Percentiles rank a stretch among this genome's conserved stretches.
Conservation (phyloP, 169 alveolate species). For the Eimeria acervulina region DNA sequence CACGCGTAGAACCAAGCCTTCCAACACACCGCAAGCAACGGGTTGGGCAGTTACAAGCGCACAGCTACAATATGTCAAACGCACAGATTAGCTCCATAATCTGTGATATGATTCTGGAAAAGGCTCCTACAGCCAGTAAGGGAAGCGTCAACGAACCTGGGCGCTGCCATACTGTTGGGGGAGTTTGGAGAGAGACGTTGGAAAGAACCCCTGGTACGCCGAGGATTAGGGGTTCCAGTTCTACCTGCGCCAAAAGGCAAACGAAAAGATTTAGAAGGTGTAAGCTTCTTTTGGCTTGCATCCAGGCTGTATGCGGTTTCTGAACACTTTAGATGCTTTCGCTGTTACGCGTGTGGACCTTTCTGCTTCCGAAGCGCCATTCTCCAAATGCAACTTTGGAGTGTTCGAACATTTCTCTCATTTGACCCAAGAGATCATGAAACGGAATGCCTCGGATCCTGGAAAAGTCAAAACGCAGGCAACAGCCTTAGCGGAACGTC, state of each 20-base stretch:
- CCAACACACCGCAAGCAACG: background rate
- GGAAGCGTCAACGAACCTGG: slow-evolving; percentile 29
- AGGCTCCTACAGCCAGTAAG: background rate
- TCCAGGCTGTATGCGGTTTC: background rate
- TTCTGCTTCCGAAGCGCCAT: slow-evolving; percentile 65
- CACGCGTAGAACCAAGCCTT: background rate
- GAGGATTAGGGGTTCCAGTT: slow-evolving; percentile 9
- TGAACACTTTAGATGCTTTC: background rate
- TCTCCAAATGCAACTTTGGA: slow-evolving; percentile 46
- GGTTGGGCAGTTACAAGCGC: background rate
- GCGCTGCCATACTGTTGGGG: slow-evolving; percentile 28
- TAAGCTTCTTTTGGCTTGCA: background rate
- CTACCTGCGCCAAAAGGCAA: slow-evolving; percentile 9
- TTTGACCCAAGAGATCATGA: slow-evolving; percentile 54
- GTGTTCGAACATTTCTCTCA: slow-evolving; percentile 54
- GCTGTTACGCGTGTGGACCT: background rate
- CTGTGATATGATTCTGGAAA: too few relatives aligned
- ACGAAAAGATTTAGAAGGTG: background rate
- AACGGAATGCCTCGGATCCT: slow-evolving; percentile 57
- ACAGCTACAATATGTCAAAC: background rate
- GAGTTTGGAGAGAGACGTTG: background rate
- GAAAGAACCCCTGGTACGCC: slow-evolving; percentile 38
- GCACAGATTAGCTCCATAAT: background rate
- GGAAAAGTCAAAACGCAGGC: background rate
- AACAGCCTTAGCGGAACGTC: background rate